These are phyloP conservation scores for Crucihimalaya himalaica DNA, from an alignment of 345 rosid genomes.

Conservation along the genomic window DNA sequence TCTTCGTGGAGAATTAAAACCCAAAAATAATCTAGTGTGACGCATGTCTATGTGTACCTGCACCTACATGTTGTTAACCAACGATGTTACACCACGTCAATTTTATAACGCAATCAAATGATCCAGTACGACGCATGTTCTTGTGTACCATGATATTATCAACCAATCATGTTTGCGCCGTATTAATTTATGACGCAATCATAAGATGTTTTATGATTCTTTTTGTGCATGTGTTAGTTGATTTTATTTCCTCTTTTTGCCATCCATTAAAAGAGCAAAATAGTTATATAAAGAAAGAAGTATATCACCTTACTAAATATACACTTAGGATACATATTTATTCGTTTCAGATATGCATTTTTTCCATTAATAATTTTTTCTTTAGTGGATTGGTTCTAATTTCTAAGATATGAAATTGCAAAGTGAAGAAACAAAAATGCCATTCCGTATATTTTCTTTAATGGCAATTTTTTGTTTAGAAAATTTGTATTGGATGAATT, in stretches of 20 bases:
- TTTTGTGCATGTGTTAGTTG: constrained; percentile 7
- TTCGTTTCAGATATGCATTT: neutral
- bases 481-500: neutral
- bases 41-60: neutral
- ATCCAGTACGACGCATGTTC: constrained; percentile 2
- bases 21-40: neutral
- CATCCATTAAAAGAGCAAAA: neutral
- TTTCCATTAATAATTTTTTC: no score
- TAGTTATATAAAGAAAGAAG: no score
- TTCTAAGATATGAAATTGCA: neutral
- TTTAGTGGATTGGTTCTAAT: neutral
- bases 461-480: no score
- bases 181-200: neutral
- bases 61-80: neutral
- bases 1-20: constrained; percentile 35
- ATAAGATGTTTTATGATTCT: neutral
- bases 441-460: neutral
- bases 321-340: neutral
- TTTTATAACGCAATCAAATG: neutral
- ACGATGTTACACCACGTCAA: neutral
- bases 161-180: neutral
- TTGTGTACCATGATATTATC: neutral
- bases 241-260: constrained; percentile 18
- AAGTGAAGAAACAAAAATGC: neutral
- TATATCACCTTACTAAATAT: constrained; percentile 3